Conservation (phyloP, 768 basidiomycete genomes). For the Auricularia cornea region DNA sequence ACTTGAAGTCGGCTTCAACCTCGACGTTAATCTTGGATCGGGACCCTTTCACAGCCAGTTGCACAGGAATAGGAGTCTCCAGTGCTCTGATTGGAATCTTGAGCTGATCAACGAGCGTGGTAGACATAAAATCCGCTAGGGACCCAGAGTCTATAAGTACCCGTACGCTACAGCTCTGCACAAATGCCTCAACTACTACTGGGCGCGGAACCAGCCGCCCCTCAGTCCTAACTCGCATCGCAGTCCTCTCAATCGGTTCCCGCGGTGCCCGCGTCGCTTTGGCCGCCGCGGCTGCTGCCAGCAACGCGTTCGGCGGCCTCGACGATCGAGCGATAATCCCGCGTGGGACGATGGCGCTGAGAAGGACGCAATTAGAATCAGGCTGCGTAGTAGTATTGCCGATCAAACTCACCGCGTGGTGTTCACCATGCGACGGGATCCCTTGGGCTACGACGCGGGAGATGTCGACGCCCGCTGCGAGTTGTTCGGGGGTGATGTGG, state of each 20-base stretch:
- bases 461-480: neutral
- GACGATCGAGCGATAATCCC: too few species aligned
- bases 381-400: too few species aligned
- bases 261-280: neutral
- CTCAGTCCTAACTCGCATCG: constrained; percentile 2
- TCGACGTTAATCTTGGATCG: constrained; percentile 4
- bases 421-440: neutral
- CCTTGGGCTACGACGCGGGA: too few species aligned
- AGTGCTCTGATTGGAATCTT: neutral
- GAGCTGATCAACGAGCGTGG: constrained; percentile 7
- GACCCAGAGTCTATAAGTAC: constrained; percentile 9
- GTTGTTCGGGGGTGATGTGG: neutral
- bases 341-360: too few species aligned
- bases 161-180: neutral
- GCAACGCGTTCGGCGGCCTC: too few species aligned
- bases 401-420: neutral
- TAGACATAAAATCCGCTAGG: constrained; percentile 10
- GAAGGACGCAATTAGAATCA: too few species aligned
- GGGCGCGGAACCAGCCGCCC: constrained; percentile 2
- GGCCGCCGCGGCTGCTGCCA: too few species aligned
- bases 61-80: constrained; percentile 4
- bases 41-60: constrained; percentile 9
- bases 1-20: neutral
- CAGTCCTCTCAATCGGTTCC: constrained; percentile 4
- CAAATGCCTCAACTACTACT: neutral